Percentiles rank a stretch among this genome's conserved stretches.
These are phyloP conservation scores for Endoconidiophora laricicola DNA, from an alignment of 2,329 filamentous ascomycete genomes.

Conservation along the genomic window DNA sequence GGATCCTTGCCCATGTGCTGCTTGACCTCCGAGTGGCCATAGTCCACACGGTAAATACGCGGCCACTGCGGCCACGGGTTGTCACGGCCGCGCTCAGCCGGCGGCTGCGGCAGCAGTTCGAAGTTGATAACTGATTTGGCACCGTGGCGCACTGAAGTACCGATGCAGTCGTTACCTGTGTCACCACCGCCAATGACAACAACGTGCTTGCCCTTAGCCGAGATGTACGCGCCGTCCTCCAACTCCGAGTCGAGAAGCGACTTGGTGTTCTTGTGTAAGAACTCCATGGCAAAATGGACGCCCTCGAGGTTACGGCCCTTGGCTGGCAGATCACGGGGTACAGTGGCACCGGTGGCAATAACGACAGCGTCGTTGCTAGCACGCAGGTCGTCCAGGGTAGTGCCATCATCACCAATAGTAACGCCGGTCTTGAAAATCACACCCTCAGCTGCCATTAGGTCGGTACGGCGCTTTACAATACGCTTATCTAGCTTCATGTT, in stretches of 20 bases:
- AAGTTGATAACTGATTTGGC: constrained; percentile 96
- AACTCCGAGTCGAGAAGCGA: constrained; percentile 86
- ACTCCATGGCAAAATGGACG: constrained; percentile 94
- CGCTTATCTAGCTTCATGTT: constrained; percentile 99
- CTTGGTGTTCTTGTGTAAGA: constrained; percentile 95
- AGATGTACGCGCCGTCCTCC: constrained; percentile 71
- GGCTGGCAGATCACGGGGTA: constrained; percentile 82
- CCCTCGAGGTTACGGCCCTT: constrained; percentile 76
- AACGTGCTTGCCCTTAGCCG: constrained; percentile 88
- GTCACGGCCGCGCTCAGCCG: constrained; percentile 74
- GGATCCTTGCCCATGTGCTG: constrained; percentile 93
- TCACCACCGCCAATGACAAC: constrained; percentile 96
- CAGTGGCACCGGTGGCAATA: constrained; percentile 82
- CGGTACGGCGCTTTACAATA: constrained; percentile 83
- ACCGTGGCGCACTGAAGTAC: constrained; percentile 86
- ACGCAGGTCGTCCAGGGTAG: constrained; percentile 56
- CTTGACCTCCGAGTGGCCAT: constrained; percentile 88
- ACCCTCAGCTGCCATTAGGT: constrained; percentile 86
- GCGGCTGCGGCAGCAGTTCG: constrained; percentile 83
- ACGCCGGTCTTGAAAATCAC: constrained; percentile 66
- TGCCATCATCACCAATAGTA: constrained; percentile 53
- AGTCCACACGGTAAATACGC: constrained; percentile 95
- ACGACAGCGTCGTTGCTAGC: constrained; percentile 66
- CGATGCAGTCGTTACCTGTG: constrained; percentile 95
- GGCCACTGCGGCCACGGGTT: constrained; percentile 99